Conservation (phyloP, 148 eudicot species). For the Talinum fruticosum region DNA sequence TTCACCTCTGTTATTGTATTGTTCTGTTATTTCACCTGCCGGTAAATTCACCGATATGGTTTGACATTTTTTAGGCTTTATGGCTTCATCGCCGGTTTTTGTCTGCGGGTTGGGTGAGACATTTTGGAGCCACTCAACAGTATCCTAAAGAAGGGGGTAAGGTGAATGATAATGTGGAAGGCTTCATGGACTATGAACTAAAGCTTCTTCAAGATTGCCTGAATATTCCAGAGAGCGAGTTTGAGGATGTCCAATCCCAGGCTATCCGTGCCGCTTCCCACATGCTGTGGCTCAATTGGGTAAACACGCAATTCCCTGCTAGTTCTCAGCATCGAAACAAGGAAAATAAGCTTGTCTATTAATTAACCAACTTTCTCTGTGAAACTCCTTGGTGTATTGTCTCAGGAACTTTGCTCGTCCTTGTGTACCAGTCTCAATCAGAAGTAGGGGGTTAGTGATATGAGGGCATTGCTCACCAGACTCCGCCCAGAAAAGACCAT, state of each 20-base stretch:
- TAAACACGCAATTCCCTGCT: constrained; percentile 22
- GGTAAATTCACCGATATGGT: background rate
- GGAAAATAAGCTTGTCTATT: background rate
- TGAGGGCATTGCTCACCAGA: constrained; percentile 37
- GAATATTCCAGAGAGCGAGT: constrained; percentile 46
- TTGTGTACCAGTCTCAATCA: constrained; percentile 27
- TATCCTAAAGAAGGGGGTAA: constrained; percentile 7
- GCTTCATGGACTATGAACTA: constrained; percentile 45
- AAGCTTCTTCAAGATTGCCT: constrained; percentile 49
- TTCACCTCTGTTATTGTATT: background rate
- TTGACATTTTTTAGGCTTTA: constrained; percentile 51
- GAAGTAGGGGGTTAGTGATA: constrained; percentile 33
- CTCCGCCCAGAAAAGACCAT: constrained; percentile 59
- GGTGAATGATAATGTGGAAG: constrained; percentile 16
- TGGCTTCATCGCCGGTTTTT: constrained; percentile 95
- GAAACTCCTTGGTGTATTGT: background rate
- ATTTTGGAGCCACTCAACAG: constrained; percentile 30
- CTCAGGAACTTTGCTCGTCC: constrained; percentile 43
- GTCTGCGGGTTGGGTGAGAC: constrained; percentile 55
- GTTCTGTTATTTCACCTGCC: background rate
- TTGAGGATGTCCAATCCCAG: constrained; percentile 74
- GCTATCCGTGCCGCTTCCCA: constrained; percentile 59
- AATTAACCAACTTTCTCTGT: background rate
- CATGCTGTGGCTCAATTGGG: constrained; percentile 64
- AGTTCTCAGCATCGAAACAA: background rate